Evolutionary conservation across 1,284 basidiomycete genomes (phyloP).

Genomic region (Amylostereum areolatum): DNA sequence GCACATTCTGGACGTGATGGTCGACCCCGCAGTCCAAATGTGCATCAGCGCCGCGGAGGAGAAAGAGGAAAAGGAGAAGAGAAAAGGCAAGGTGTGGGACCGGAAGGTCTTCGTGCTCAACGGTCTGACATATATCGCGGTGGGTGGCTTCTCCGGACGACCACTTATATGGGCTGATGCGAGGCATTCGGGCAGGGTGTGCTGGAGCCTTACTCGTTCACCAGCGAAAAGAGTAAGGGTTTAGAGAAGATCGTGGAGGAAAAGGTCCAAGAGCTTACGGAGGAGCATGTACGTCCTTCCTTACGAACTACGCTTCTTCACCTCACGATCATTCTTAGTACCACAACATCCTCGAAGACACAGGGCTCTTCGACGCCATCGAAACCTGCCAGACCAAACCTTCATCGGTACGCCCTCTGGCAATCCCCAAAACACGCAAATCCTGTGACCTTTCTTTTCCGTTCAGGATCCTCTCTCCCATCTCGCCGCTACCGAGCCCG

Average conservation of each 20-base stretch:
- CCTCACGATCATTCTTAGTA: slow-evolving; percentile 40
- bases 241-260: slow-evolving; percentile 61
- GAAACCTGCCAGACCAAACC: slow-evolving; percentile 50
- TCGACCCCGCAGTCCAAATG: slow-evolving; percentile 80
- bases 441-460: neutral
- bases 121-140: slow-evolving; percentile 76
- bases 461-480: slow-evolving; percentile 67
- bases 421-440: slow-evolving; percentile 1
- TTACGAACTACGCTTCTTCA: neutral
- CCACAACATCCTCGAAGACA: slow-evolving; percentile 63
- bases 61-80: slow-evolving; percentile 62
- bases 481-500: slow-evolving; percentile 50
- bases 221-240: slow-evolving; percentile 49
- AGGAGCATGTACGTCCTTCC: slow-evolving; percentile 68
- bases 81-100: slow-evolving; percentile 63
- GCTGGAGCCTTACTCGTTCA: slow-evolving; percentile 71
- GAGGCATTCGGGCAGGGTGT: slow-evolving; percentile 41
- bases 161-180: no score
- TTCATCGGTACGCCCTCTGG: slow-evolving; percentile 39
- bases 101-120: slow-evolving; percentile 78
- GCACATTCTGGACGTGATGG: slow-evolving; percentile 71
- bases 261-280: slow-evolving; percentile 61
- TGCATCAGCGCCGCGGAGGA: slow-evolving; percentile 65
- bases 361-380: slow-evolving; percentile 66
- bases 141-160: slow-evolving; percentile 24